Evolutionary conservation across 2,329 filamentous ascomycete genomes (phyloP).

Genomic region (Neoascochyta sp.): DNA sequence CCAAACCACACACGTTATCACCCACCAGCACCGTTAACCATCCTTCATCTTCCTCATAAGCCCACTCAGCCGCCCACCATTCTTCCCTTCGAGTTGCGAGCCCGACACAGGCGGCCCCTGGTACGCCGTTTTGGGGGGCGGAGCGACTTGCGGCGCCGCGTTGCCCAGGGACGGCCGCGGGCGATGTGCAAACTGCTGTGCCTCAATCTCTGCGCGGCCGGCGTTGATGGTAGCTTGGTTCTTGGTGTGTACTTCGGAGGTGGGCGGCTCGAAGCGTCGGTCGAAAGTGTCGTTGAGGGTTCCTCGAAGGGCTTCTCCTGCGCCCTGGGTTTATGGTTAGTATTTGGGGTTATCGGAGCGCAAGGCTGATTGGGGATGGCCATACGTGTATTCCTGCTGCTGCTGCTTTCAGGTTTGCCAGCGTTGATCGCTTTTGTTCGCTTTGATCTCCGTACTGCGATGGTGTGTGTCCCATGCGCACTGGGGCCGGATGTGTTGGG

Average conservation of each 20-base stretch:
- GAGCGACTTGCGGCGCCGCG: slow-evolving; percentile 11
- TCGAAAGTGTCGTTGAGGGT: slow-evolving; percentile 35
- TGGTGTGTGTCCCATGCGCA: slow-evolving; percentile 19
- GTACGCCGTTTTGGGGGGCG: slow-evolving; percentile 13
- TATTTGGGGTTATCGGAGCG: too few species aligned
- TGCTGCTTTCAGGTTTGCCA: slow-evolving; percentile 34
- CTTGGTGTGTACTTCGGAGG: slow-evolving; percentile 27
- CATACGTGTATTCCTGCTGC: slow-evolving; percentile 38
- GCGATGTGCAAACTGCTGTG: slow-evolving; percentile 13
- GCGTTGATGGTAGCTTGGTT: slow-evolving; percentile 33
- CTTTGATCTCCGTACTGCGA: slow-evolving; percentile 5
- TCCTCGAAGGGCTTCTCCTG: slow-evolving; percentile 35
- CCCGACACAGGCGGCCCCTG: slow-evolving; percentile 21
- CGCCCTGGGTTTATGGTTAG: slow-evolving; percentile 22
- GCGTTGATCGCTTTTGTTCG: slow-evolving; percentile 25
- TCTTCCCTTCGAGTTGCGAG: slow-evolving; percentile 20
- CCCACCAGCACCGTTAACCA: too few species aligned
- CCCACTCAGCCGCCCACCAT: slow-evolving; percentile 25
- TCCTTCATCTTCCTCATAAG: slow-evolving; percentile 36
- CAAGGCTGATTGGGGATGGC: neutral
- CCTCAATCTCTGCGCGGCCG: slow-evolving; percentile 32
- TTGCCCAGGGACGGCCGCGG: slow-evolving; percentile 6
- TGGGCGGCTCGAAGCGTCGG: slow-evolving; percentile 21
- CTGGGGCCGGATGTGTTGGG: slow-evolving; percentile 17
- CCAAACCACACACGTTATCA: too few species aligned